Conservation (phyloP, 768 basidiomycete genomes). For the Boletus fagicola region DNA sequence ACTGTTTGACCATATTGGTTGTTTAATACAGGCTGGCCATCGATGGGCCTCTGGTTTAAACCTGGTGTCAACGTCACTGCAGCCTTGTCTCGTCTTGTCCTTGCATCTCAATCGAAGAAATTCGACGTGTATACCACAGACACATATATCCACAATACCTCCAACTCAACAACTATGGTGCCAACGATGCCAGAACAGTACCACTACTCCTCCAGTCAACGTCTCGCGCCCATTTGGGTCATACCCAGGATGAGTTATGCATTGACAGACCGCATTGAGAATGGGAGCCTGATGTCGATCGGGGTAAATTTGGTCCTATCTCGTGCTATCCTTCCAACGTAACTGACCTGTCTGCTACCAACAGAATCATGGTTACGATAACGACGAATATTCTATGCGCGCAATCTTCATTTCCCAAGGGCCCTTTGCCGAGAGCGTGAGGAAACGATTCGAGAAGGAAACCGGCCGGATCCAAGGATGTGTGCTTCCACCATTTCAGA, state of each 20-base stretch:
- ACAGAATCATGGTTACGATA: slow-evolving; percentile 89
- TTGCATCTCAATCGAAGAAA: slow-evolving; percentile 47
- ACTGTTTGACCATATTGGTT: neutral
- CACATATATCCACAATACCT: slow-evolving; percentile 5
- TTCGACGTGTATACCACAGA: slow-evolving; percentile 53
- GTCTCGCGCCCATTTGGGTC: slow-evolving; percentile 83
- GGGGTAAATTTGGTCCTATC: slow-evolving; percentile 45
- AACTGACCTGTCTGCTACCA: slow-evolving; percentile 1
- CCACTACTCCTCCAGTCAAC: slow-evolving; percentile 65
- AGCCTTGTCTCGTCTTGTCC: slow-evolving; percentile 51
- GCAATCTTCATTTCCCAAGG: slow-evolving; percentile 90
- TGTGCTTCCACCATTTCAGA: slow-evolving; percentile 75
- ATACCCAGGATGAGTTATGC: slow-evolving; percentile 79
- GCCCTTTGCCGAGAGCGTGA: slow-evolving; percentile 55
- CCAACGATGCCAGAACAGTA: slow-evolving; percentile 69
- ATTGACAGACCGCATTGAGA: slow-evolving; percentile 62
- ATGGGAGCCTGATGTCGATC: slow-evolving; percentile 54
- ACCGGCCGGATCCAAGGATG: slow-evolving; percentile 39
- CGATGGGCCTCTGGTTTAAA: slow-evolving; percentile 79
- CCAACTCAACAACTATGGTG: neutral
- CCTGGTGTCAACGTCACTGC: slow-evolving; percentile 50
- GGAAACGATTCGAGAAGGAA: neutral
- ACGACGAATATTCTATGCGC: slow-evolving; percentile 69
- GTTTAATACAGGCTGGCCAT: slow-evolving; percentile 72
- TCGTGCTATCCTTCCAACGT: neutral